Percentiles rank a stretch among this genome's conserved stretches.
Evolutionary conservation across 23 red algal genomes (phyloP).

Genomic region (Gracilaria gracilis): DNA sequence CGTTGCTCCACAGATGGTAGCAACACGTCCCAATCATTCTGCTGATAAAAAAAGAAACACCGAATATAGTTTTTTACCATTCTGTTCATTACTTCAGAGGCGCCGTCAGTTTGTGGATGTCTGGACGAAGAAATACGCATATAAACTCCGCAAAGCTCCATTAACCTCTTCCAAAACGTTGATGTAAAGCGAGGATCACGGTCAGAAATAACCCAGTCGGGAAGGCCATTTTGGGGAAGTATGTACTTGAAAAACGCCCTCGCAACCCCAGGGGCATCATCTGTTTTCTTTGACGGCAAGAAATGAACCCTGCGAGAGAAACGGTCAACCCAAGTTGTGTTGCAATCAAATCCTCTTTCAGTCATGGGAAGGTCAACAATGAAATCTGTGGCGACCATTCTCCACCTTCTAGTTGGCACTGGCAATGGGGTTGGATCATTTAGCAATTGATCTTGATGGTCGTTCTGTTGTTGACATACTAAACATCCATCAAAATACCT

Average conservation of each 20-base stretch:
- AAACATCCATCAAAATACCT: not conserved
- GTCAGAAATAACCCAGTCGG: not conserved
- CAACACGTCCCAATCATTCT: slow-evolving; percentile 38
- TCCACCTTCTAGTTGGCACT: slow-evolving; percentile 11
- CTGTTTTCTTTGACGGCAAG: not conserved
- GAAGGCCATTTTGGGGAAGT: slow-evolving; percentile 7
- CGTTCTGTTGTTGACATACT: slow-evolving; percentile 26
- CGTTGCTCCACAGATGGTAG: not conserved
- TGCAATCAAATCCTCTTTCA: not conserved
- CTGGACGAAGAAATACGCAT: not conserved
- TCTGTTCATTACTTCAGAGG: slow-evolving; percentile 35
- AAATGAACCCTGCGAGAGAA: slow-evolving; percentile 16
- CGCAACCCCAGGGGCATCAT: not conserved
- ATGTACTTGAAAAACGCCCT: not conserved
- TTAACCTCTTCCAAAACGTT: slow-evolving; percentile 19
- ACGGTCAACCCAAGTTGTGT: slow-evolving; percentile 34
- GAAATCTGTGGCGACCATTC: not conserved
- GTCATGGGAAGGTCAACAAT: slow-evolving; percentile 14
- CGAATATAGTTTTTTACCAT: slow-evolving; percentile 50
- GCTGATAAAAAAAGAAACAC: slow-evolving; percentile 4
- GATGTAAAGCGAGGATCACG: slow-evolving; percentile 17
- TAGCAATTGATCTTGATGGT: not conserved
- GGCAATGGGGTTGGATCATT: slow-evolving; percentile 8
- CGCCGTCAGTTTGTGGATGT: slow-evolving; percentile 12
- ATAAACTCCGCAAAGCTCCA: slow-evolving; percentile 28